Percentiles rank a stretch among this genome's conserved stretches.
Evolutionary conservation across 257 asterid genomes (phyloP).

Genomic region (Apocynum venetum): DNA sequence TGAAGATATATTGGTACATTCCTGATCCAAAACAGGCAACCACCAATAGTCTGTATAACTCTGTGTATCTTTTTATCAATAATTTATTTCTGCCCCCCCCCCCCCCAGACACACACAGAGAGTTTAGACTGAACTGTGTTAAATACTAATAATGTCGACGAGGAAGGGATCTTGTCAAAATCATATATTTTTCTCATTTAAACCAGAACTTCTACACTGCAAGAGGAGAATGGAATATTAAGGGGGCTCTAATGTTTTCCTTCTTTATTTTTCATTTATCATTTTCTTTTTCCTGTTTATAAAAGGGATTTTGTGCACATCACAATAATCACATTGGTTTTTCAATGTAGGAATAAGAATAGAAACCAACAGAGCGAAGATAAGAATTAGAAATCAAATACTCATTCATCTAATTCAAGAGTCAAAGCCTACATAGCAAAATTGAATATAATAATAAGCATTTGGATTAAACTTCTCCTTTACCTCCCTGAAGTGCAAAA

Average conservation of each 20-base stretch:
- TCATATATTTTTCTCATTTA: background rate
- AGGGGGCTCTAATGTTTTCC: background rate
- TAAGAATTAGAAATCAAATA: no score
- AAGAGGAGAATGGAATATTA: no score
- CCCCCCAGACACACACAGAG: no score
- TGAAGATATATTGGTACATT: background rate
- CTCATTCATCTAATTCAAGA: no score
- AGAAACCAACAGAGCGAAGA: no score
- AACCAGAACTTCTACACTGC: no score
- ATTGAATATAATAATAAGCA: background rate
- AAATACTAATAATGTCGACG: background rate
- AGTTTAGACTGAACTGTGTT: background rate
- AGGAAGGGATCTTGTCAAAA: background rate
- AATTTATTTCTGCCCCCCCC: background rate
- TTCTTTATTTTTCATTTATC: background rate
- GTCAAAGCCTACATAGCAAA: background rate
- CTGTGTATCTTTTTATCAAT: background rate
- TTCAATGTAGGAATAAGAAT: no score
- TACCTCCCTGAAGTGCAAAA: background rate
- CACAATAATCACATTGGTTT: no score
- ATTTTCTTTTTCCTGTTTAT: background rate
- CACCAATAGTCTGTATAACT: background rate
- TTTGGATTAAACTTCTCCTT: slow-evolving; percentile 2
- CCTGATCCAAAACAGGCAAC: background rate
- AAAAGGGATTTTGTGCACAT: no score